Conservation (phyloP, 176 grass and related monocot genomes). For the Tillandsia fasciculata region DNA sequence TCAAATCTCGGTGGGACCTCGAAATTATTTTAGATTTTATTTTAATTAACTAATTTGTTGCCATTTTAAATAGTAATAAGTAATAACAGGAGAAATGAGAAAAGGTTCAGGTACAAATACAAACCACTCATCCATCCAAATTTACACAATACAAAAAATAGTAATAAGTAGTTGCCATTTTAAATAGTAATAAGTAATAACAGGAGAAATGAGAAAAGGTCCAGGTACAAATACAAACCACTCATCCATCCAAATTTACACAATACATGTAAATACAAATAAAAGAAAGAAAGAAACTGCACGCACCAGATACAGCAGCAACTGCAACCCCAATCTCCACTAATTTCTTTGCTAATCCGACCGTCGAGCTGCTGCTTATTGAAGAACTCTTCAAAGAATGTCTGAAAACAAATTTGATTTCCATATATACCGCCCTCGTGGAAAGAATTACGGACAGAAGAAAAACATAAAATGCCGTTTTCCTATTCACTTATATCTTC, state of each 20-base stretch:
- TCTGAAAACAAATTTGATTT: neutral
- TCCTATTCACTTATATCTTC: constrained; percentile 20
- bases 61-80: too few relatives aligned
- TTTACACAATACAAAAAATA: neutral
- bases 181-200: neutral
- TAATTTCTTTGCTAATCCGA: neutral
- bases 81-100: neutral
- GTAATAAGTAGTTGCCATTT: too few relatives aligned
- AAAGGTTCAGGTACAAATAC: neutral
- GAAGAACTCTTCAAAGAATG: neutral
- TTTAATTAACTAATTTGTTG: neutral
- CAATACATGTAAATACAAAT: neutral
- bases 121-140: neutral
- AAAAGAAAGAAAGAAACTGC: neutral
- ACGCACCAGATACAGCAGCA: neutral
- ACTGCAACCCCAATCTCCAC: neutral
- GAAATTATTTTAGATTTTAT: neutral
- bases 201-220: neutral
- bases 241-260: neutral
- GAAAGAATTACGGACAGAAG: constrained; percentile 23
- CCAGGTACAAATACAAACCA: neutral
- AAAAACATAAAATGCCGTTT: neutral
- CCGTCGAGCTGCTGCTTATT: neutral
- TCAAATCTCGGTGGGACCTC: constrained; percentile 36
- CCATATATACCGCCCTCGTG: neutral